Conservation (phyloP, 2,329 filamentous ascomycete genomes). For the Gliomastix tumulicola region DNA sequence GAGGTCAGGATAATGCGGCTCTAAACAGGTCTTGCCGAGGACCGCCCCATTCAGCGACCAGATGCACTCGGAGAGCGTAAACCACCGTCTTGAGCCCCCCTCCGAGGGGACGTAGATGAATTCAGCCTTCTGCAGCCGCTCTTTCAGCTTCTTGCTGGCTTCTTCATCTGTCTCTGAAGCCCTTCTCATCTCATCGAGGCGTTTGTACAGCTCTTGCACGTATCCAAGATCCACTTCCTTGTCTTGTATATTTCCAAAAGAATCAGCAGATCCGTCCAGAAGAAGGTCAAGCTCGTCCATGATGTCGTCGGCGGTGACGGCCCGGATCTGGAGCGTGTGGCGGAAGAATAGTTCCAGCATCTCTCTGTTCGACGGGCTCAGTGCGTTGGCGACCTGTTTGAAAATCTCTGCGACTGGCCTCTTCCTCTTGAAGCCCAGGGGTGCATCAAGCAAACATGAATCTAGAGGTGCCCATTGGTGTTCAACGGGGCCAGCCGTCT, state of each 20-base stretch:
- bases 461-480: no score
- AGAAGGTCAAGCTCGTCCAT: neutral
- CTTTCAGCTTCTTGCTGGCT: no score
- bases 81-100: constrained; percentile 7
- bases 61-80: constrained; percentile 12
- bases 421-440: neutral
- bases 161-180: no score
- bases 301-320: neutral
- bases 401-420: neutral
- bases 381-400: neutral
- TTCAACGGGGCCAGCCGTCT: no score
- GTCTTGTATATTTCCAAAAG: no score
- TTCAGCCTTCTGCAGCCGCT: no score
- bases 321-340: neutral
- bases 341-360: neutral
- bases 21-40: constrained; percentile 9
- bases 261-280: no score
- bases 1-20: constrained; percentile 11
- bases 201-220: no score
- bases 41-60: constrained; percentile 15
- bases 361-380: neutral
- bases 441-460: no score
- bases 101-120: constrained; percentile 1
- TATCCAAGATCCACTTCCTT: no score
- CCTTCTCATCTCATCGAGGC: no score